phyloP scores from a whole-genome alignment of 495 filamentous ascomycete species.

The Astrocystis sublimbata region DNA sequence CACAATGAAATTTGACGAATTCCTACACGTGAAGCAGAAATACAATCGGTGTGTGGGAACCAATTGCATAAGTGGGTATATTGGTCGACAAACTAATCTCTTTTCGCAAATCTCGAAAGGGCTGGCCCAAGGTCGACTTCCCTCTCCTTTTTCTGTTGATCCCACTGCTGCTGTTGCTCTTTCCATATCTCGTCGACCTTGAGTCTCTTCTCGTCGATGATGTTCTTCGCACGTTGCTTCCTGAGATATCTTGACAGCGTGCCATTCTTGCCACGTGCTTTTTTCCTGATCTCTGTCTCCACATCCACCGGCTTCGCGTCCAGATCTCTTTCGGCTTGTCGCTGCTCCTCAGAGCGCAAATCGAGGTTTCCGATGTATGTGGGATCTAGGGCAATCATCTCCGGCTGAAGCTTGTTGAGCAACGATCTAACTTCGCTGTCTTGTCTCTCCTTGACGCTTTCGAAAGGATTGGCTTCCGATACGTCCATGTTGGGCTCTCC shows the following conservation, averaged over 20 bases:
- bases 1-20: too few species aligned
- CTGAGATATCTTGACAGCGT: slow-evolving; percentile 80
- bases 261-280: slow-evolving; percentile 89
- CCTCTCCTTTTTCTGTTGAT: slow-evolving; percentile 45
- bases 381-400: slow-evolving; percentile 95
- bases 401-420: slow-evolving; percentile 90
- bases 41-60: too few species aligned
- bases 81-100: slow-evolving; percentile 35
- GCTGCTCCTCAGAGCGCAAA: slow-evolving; percentile 69
- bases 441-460: slow-evolving; percentile 87
- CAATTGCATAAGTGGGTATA: slow-evolving; percentile 15
- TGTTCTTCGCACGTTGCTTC: slow-evolving; percentile 86
- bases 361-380: slow-evolving; percentile 87
- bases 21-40: too few species aligned
- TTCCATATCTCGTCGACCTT: slow-evolving; percentile 56
- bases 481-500: slow-evolving; percentile 97
- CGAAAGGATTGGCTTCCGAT: slow-evolving; percentile 93
- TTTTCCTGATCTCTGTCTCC: slow-evolving; percentile 65
- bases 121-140: slow-evolving; percentile 48
- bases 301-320: slow-evolving; percentile 74
- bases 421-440: slow-evolving; percentile 87
- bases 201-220: slow-evolving; percentile 78
- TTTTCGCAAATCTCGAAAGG: slow-evolving; percentile 49
- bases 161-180: slow-evolving; percentile 40
- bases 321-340: slow-evolving; percentile 69